phyloP scores from a whole-genome alignment of 768 basidiomycete genomes.

The Paxillus involutus region DNA sequence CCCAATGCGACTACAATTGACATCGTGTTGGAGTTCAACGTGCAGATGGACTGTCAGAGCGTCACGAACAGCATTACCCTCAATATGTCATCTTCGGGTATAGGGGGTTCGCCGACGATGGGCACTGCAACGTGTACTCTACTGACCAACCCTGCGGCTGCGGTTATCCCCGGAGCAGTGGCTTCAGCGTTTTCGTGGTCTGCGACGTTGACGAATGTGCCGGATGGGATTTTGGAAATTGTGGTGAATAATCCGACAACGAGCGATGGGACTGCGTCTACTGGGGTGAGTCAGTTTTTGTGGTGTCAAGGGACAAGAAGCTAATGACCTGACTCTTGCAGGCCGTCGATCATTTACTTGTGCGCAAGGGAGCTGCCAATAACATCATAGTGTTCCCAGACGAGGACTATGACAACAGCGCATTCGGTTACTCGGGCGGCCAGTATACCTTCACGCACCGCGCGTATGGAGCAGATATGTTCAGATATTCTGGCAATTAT shows the following conservation, averaged over 20 bases:
- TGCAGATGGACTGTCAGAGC: constrained; percentile 68
- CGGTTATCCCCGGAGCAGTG: constrained; percentile 52
- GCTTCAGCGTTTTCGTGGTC: constrained; percentile 72
- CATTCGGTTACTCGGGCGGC: constrained; percentile 57
- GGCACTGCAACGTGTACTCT: constrained; percentile 44
- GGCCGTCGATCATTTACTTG: constrained; percentile 72
- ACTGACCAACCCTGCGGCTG: constrained; percentile 48
- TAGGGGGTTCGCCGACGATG: constrained; percentile 56
- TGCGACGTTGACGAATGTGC: constrained; percentile 69
- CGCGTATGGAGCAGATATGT: constrained; percentile 83
- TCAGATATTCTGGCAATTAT: constrained; percentile 87
- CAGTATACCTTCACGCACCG: constrained; percentile 78
- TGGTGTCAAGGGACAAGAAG: neutral
- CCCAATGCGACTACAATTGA: constrained; percentile 57
- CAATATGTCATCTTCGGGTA: constrained; percentile 68
- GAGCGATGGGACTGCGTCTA: constrained; percentile 40
- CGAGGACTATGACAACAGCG: constrained; percentile 68
- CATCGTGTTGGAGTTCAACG: constrained; percentile 79
- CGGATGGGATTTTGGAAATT: constrained; percentile 82
- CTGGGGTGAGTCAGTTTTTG: constrained; percentile 49
- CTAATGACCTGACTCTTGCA: constrained; percentile 26
- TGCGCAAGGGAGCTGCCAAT: constrained; percentile 73
- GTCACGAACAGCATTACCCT: constrained; percentile 65
- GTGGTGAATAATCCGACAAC: constrained; percentile 58
- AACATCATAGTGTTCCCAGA: constrained; percentile 90